Evolutionary conservation across 2,329 filamentous ascomycete genomes (phyloP), one percentile per base, ranked within the genome.

Genomic region (Aureobasidium uvarum): DNA sequence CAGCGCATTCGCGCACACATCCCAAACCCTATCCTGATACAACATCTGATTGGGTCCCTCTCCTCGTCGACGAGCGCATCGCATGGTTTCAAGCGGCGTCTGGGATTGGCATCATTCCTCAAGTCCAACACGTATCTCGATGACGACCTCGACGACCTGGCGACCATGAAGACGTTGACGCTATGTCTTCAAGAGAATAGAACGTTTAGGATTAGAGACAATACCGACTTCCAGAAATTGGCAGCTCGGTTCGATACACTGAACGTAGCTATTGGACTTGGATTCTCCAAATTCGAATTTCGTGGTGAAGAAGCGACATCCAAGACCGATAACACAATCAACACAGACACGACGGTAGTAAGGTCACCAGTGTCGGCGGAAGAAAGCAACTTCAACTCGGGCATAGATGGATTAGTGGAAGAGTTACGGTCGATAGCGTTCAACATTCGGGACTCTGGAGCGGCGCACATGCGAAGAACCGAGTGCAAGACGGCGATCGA

Each of bases 401-500:
- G 86, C 13, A 80, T 96, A 39, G 92, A 96, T 75, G 79, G 77
- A 25, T 80, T 96, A 5, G 81, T 85, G 1, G 76, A 77, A 20
- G 80, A 79, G 39, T 79, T 96, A 60, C 85, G 87, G 59, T 70
- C 74, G 7, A 78, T 86, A 14, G 81, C 81, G 63, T 80, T 79
- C 20, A 83, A 83, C 45, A 96, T 96, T 71, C 84, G 88, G 66
- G 90, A 92, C 71, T 84, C 87, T 1, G 91, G 90, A 46, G 89
- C 91, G 51, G 86, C 86, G 25, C 86, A 89, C 71, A 81, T 95
- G 66, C 83, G 84, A 18, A 84, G 90, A 36, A 89, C 90, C 36
- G 87, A 96, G 72, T 86, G 90, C 14, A 96, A 96, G 76, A 86
- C 87, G 63, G 82, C 84, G 13, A 81, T 96, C 45, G 89, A 96